Evolutionary conservation across 164 flowering plant species (phyloP).

Genomic region (Liriodendron chinense): DNA sequence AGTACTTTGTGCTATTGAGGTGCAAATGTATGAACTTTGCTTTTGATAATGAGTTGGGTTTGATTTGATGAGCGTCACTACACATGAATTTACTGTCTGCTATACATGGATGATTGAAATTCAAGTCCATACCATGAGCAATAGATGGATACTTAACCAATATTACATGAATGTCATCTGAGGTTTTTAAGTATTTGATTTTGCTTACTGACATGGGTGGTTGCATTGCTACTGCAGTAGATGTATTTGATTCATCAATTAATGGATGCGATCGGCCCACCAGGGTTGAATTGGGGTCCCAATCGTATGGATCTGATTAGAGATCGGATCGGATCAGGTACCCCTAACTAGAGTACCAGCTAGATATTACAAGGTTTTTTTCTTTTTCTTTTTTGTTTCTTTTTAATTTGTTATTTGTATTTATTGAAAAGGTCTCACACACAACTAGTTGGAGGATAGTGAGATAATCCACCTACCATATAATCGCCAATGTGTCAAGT

Average conservation of each 20-base stretch:
- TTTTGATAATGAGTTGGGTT: not conserved
- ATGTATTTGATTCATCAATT: not conserved
- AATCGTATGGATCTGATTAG: not conserved
- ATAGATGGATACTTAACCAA: not conserved
- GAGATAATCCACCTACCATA: too few relatives aligned
- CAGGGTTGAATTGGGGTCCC: not conserved
- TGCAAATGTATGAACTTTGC: not conserved
- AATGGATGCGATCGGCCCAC: not conserved
- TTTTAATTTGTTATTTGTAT: too few relatives aligned
- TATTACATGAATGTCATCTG: not conserved
- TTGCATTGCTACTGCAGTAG: not conserved
- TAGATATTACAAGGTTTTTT: not conserved
- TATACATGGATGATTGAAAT: not conserved
- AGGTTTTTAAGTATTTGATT: not conserved
- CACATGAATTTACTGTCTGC: not conserved
- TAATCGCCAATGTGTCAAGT: too few relatives aligned
- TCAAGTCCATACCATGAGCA: not conserved
- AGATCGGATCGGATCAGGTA: too few relatives aligned
- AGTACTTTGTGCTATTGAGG: not conserved
- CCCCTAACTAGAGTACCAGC: not conserved
- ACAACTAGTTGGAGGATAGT: too few relatives aligned
- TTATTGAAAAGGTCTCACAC: too few relatives aligned
- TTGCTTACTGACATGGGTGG: not conserved
- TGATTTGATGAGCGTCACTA: not conserved
- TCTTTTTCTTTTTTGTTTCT: too few relatives aligned